Conservation (phyloP, 345 rosid genomes). For the Eucalyptus virginea region DNA sequence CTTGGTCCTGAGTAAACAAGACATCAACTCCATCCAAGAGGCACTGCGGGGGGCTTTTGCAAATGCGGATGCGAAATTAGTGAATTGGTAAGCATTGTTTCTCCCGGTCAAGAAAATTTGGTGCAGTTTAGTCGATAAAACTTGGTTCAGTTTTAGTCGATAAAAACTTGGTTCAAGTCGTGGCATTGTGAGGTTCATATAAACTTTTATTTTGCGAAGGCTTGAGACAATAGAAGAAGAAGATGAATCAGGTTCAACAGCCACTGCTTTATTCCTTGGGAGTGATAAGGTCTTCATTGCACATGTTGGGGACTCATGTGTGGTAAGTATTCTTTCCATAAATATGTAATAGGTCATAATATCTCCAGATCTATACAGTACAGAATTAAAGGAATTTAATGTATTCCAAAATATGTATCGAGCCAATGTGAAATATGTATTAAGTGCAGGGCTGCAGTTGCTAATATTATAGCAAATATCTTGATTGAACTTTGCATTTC, state of each 20-base stretch:
- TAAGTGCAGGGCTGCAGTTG: not conserved
- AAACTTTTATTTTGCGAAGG: slow-evolving; percentile 42
- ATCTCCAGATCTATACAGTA: not conserved
- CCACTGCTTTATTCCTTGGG: slow-evolving; percentile 59
- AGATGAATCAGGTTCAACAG: slow-evolving; percentile 89
- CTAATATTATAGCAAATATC: not conserved
- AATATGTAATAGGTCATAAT: not conserved
- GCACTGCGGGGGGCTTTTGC: slow-evolving; percentile 57
- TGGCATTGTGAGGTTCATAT: slow-evolving; percentile 19
- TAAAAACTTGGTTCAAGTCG: not conserved
- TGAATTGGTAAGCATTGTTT: slow-evolving; percentile 34
- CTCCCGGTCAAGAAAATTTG: not conserved
- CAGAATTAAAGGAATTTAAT: not conserved
- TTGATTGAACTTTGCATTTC: not conserved
- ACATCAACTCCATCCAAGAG: slow-evolving; percentile 24
- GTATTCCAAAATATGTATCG: not conserved
- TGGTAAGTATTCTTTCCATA: slow-evolving; percentile 24
- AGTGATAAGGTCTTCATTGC: slow-evolving; percentile 45
- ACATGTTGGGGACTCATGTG: slow-evolving; percentile 82
- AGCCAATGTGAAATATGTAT: not conserved
- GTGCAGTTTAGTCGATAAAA: not conserved
- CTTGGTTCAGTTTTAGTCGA: not conserved
- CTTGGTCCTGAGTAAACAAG: slow-evolving; percentile 46
- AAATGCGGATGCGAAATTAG: slow-evolving; percentile 53
- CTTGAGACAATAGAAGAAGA: slow-evolving; percentile 38